A percentile compares a stretch with the other conserved stretches of the same genome.
phyloP scores from a whole-genome alignment of 257 asterid species.

The Coffea eugenioides region DNA sequence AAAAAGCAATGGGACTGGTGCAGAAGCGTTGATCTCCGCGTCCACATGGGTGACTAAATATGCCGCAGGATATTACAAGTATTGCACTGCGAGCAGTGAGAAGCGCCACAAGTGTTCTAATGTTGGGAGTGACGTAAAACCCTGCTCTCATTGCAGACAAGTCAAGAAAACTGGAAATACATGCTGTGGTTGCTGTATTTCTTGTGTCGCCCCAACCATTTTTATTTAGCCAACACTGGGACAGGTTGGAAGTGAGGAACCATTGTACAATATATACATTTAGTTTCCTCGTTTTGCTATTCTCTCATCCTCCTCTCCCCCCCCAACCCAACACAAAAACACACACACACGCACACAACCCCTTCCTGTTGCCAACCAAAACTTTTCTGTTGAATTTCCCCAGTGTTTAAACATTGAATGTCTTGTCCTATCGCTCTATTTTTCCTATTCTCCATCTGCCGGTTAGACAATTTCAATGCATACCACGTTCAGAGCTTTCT shows the following conservation, averaged over 20 bases:
- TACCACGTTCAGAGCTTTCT: background rate
- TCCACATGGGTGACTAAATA: background rate
- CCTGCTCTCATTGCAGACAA: background rate
- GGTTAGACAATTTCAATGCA: background rate
- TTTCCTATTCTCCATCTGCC: background rate
- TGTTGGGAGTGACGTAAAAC: background rate
- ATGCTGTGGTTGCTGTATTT: background rate
- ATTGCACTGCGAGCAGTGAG: background rate
- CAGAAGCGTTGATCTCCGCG: background rate
- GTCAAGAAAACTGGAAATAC: background rate
- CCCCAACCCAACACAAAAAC: too few species aligned
- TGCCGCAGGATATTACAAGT: constrained; percentile 1
- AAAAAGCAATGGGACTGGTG: background rate
- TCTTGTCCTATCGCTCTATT: background rate
- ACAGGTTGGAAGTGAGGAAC: background rate
- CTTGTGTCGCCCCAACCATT: background rate
- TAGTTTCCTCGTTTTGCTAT: background rate
- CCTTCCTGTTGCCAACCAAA: too few species aligned
- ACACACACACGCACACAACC: too few species aligned
- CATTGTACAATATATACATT: background rate
- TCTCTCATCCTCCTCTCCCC: background rate
- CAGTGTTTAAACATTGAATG: background rate
- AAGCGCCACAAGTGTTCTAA: background rate
- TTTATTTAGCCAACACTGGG: background rate
- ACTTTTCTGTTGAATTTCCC: background rate